Base-by-base conservation (phyloP, 2,329 filamentous ascomycete species). In the Ophidiomyces ophidiicola region DNA sequence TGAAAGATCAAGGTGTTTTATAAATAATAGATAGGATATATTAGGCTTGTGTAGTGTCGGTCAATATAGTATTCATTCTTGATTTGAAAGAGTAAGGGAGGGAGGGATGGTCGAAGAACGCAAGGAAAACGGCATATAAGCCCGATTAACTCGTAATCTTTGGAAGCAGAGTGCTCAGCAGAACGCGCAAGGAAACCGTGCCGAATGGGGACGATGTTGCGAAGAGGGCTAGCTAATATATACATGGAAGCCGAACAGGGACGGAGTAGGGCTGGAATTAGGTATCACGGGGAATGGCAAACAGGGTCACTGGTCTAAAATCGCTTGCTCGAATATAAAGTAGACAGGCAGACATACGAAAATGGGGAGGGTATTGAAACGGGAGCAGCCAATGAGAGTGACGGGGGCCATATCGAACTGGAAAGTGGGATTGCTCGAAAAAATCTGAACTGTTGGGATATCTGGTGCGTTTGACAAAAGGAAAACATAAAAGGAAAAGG, bases 391-490 rank as follows among this genome's bases (percentile, higher is more conserved):
- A 17, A 12, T n/a, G n/a, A n/a, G n/a, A n/a, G n/a, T n/a, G n/a
- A n/a, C n/a, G n/a, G n/a, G n/a, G n/a, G n/a, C n/a, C n/a, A n/a
- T n/a, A n/a, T n/a, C n/a, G n/a, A n/a, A n/a, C n/a, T n/a, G n/a
- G n/a, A n/a, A n/a, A n/a, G n/a, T n/a, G n/a, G n/a, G n/a, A n/a
- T n/a, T n/a, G n/a, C n/a, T n/a, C n/a, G n/a, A n/a, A n/a, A n/a
- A n/a, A n/a, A n/a, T n/a, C n/a, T 28, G 11, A 14, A 36, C 12
- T 12, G 14, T 19, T 28, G 6, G 21, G 6, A 21, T 39, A 39
- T 32, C 20, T 39, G 29, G 23, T 39, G 21, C 28, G 33, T 32
- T 15, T 15, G 24, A 33, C 29, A 39, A 39, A 31, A 8, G 21
- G 23, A 23, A 33, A 20, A 6, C 17, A 20, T 19, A 28, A 28